phyloP scores from a whole-genome alignment of 2,329 filamentous ascomycete genomes.

The Alternaria atra region DNA sequence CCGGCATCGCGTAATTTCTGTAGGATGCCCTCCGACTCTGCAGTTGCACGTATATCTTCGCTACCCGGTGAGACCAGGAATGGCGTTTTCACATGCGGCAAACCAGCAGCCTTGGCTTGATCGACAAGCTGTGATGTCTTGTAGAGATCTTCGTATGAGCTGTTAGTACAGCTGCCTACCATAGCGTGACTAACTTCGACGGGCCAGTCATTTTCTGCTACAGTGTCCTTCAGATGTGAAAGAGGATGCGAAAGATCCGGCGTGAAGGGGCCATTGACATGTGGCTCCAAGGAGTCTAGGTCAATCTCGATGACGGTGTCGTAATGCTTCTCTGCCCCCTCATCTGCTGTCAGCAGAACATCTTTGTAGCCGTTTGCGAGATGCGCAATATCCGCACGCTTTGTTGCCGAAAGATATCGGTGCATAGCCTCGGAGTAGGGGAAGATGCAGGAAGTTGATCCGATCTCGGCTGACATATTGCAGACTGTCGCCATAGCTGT shows the following conservation, averaged over 20 bases:
- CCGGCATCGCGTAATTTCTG: constrained; percentile 40
- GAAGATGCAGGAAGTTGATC: constrained; percentile 51
- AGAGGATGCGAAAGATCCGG: constrained; percentile 48
- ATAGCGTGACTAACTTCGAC: constrained; percentile 40
- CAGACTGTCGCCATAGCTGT: constrained; percentile 53
- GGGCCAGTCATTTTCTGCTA: constrained; percentile 43
- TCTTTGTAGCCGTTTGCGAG: constrained; percentile 34
- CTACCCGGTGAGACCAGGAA: constrained; percentile 49
- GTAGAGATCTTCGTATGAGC: constrained; percentile 50
- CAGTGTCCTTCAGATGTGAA: constrained; percentile 39
- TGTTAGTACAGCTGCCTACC: constrained; percentile 51
- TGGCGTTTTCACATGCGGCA: constrained; percentile 39
- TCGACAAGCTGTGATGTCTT: constrained; percentile 40
- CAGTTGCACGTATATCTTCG: constrained; percentile 47
- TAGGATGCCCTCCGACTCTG: constrained; percentile 42
- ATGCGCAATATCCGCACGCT: constrained; percentile 33
- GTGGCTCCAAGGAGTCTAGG: constrained; percentile 45
- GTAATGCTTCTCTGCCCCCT: constrained; percentile 44
- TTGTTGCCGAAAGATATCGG: constrained; percentile 44
- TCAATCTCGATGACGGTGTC: constrained; percentile 51
- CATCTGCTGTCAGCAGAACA: constrained; percentile 37
- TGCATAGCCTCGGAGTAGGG: constrained; percentile 48
- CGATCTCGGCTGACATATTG: constrained; percentile 53
- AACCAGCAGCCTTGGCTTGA: constrained; percentile 43
- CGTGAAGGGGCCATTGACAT: constrained; percentile 51